Base-by-base conservation (phyloP, 2,329 filamentous ascomycete genomes). In the Neofusicoccum kwambonambiense region DNA sequence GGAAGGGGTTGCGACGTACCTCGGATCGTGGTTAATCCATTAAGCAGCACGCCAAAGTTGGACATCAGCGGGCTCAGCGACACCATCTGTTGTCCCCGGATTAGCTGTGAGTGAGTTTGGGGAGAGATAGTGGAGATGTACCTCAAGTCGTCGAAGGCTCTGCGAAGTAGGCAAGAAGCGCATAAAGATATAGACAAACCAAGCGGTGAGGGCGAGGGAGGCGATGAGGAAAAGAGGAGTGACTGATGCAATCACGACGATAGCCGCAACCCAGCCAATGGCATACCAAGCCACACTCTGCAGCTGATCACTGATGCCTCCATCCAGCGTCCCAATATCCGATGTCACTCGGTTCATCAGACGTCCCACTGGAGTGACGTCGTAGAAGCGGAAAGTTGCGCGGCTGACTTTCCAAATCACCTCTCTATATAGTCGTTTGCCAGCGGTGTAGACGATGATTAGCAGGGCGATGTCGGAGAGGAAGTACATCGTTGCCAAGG, bases 301-400 rank as follows among this genome's bases (percentile, higher is more conserved):
- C 56, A 97, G 86, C 12, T 92, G 88, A 9, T 82, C 79, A 54
- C 91, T 90, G 70, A 97, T 90, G n/a, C 90, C 89, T 0, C 93
- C 93, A 72, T 97, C 93, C 0, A 97, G 86, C 57, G 92, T 93
- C 34, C 90, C 91, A 78, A 97, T 95, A 71, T 97, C 93, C 1
- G 91, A 92, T 0, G 93, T 96, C 66, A 97, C 83, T 7, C 93
- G 87, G 75, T 97, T 97, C 91, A 97, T 97, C 67, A 97, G 81
- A 52, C 93, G 87, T 0, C 93, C 93, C 0, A 96, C 89, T 0
- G 93, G 93, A 0, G 93, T 97, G 3, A 92, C 87, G 73, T 97
- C 93, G 78, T 96, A 95, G 76, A 93, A 97, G 1, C 92, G 87
- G 78, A 97, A 96, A 0, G 89, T 93, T 0, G 93, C 91, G 70